Conservation (phyloP, 345 rosid genomes). For the Lepidium africanum region DNA sequence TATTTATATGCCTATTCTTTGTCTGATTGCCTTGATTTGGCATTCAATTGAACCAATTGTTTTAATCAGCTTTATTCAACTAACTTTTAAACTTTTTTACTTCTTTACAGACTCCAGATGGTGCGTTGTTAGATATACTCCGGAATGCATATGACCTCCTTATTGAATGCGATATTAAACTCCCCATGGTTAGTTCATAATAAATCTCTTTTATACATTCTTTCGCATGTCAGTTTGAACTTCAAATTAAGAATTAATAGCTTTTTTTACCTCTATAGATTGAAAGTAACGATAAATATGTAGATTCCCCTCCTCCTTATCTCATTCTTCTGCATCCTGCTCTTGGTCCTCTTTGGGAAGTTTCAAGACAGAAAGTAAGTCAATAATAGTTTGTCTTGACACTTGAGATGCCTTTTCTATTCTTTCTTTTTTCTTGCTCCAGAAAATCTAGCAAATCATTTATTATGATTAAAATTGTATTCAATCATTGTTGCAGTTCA, state of each 20-base stretch:
- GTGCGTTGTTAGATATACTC: slow-evolving; percentile 73
- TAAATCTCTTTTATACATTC: neutral
- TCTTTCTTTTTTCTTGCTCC: neutral
- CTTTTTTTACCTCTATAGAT: slow-evolving; percentile 32
- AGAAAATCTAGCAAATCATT: neutral
- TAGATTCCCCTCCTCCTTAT: slow-evolving; percentile 69
- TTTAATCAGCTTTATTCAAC: neutral
- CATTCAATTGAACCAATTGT: neutral
- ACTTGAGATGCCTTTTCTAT: too few relatives aligned
- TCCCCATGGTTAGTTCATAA: slow-evolving; percentile 56
- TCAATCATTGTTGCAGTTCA: slow-evolving; percentile 41
- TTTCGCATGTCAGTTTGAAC: neutral
- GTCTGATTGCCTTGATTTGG: neutral
- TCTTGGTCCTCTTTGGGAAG: slow-evolving; percentile 95
- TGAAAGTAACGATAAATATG: slow-evolving; percentile 56
- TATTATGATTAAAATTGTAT: neutral
- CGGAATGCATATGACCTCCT: slow-evolving; percentile 88
- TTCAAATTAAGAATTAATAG: neutral
- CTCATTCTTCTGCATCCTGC: slow-evolving; percentile 91
- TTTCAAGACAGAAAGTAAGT: slow-evolving; percentile 70
- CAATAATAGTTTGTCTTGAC: slow-evolving; percentile 1
- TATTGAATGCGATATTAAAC: slow-evolving; percentile 53
- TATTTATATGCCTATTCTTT: neutral
- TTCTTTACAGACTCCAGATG: slow-evolving; percentile 82
- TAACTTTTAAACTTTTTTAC: neutral